A percentile compares a stretch with the other conserved stretches of the same genome.
These are phyloP conservation scores for Gymnopilus dilepis DNA, from an alignment of 768 basidiomycete species.

Conservation along the genomic window DNA sequence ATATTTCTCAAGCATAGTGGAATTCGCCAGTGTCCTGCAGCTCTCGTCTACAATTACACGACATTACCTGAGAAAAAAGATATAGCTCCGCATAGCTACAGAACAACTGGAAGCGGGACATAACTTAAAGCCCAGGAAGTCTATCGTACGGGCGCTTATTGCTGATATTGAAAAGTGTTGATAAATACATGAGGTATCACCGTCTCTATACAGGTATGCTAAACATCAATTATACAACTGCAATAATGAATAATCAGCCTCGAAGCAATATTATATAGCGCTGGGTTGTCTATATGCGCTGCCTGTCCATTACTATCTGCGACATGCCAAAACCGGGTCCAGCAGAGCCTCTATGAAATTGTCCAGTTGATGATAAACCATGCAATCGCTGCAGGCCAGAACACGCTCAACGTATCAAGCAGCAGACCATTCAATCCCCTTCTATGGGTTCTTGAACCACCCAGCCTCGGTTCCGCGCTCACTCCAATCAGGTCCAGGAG, in stretches of 20 bases:
- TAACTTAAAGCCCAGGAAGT: too few relatives aligned
- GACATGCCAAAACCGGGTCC: background rate
- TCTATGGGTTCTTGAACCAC: slow-evolving; percentile 9
- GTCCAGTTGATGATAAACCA: slow-evolving; percentile 47
- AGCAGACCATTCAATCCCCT: slow-evolving; percentile 17
- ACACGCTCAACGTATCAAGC: slow-evolving; percentile 43
- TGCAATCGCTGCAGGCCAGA: slow-evolving; percentile 40
- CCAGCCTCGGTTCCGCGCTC: background rate
- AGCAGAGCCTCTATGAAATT: slow-evolving; percentile 26
- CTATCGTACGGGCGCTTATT: too few relatives aligned
- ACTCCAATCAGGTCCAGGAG: slow-evolving; percentile 29
- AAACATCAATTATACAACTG: slow-evolving; percentile 1
- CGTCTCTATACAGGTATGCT: background rate
- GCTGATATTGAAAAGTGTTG: background rate
- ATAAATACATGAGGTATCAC: slow-evolving; percentile 1
- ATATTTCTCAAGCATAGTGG: too few relatives aligned
- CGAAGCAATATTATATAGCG: background rate
- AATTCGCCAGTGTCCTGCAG: too few relatives aligned
- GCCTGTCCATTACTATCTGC: background rate
- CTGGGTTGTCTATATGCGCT: background rate
- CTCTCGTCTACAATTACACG: too few relatives aligned
- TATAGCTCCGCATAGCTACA: too few relatives aligned
- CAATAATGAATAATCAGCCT: background rate
- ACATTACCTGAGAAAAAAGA: too few relatives aligned
- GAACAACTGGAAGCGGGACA: too few relatives aligned